Base-by-base conservation (phyloP, 768 basidiomycete species). In the Kwoniella bestiolae region DNA sequence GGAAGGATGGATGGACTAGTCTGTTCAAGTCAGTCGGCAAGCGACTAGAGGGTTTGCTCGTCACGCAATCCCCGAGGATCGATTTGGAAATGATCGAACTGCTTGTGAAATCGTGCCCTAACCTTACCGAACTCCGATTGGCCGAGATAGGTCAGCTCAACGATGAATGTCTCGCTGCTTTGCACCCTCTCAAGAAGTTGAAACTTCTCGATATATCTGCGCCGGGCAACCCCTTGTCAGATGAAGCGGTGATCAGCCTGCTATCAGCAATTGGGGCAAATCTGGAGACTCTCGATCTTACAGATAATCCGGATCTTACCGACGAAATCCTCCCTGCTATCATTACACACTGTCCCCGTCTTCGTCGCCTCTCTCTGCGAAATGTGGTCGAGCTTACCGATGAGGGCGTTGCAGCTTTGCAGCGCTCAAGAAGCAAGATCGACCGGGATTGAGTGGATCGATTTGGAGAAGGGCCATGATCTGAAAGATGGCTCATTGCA, bases 1-100 rank as follows among this genome's bases (percentile, higher is more conserved):
- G 88, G 23, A 82, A 85, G 7, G 82, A 85, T 0, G 86, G 86
- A 0, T 98, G 95, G 95, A 82, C 85, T 50, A 74, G 82, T 0
- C 93, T 96, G 82, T 87, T 97, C 81, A 78, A 85, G 57, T 76
- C 85, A 1, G 86, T 89, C 58, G 79, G 79, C 12, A 85, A 87
- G 4, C 78, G 83, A 11, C 84, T 99, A 11, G 83, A 87, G 70
- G 86, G 85, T 6, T 91, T 97, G 81, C 83, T 89, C 44, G 87
- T 99, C 73, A 89, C 85, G 8, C 92, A 94, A 74, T 91, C 90
- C 63, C 92, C 92, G 7, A 87, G 92, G 4, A 94, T 98, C 80
- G 88, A 92, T 77, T 75, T 88, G 3, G 84, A 85, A 11, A 91
- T 90, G 74, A 81, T 90, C 61, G 75, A 83, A 12, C 77, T 85